These are phyloP conservation scores for Pseudocercospora vitis DNA, from an alignment of 2,329 filamentous ascomycete genomes.

Conservation along the genomic window DNA sequence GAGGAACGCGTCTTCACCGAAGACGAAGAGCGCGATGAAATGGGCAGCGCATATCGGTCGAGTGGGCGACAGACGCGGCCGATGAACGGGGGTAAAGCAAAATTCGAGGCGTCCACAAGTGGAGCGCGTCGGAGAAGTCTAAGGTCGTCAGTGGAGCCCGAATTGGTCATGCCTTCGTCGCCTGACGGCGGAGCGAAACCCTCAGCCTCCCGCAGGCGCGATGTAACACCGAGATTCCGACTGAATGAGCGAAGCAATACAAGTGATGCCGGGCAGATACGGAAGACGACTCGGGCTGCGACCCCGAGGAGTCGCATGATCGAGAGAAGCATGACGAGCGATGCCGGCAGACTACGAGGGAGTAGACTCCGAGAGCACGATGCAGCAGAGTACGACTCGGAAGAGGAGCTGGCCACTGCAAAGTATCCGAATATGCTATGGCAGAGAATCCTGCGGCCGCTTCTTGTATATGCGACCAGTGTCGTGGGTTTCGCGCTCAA, in stretches of 20 bases:
- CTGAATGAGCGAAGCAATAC: conserved; percentile 35
- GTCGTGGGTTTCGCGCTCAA: conserved; percentile 61
- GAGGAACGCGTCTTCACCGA: conserved; percentile 29
- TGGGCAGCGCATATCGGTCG: conserved; percentile 28
- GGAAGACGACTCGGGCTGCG: conserved; percentile 27
- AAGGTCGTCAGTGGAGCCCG: conserved; percentile 38
- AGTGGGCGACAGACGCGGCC: not conserved
- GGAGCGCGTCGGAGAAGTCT: conserved; percentile 25
- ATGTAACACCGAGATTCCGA: conserved; percentile 32
- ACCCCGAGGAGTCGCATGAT: conserved; percentile 29
- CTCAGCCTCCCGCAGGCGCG: conserved; percentile 16
- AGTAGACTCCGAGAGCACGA: conserved; percentile 25
- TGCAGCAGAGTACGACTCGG: conserved; percentile 30
- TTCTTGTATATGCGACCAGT: conserved; percentile 53
- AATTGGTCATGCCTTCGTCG: conserved; percentile 47
- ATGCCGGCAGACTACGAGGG: conserved; percentile 30
- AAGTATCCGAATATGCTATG: conserved; percentile 32
- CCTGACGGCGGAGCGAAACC: conserved; percentile 27
- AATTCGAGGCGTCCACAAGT: conserved; percentile 11
- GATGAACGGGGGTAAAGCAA: conserved; percentile 19
- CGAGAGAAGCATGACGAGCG: conserved; percentile 36
- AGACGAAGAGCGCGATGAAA: conserved; percentile 33
- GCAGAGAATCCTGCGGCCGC: conserved; percentile 37
- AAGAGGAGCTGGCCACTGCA: conserved; percentile 18
- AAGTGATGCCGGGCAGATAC: conserved; percentile 32